phyloP scores from a whole-genome alignment of 192 early-diverging fungal genomes.

The Entomortierella chlamydospora region DNA sequence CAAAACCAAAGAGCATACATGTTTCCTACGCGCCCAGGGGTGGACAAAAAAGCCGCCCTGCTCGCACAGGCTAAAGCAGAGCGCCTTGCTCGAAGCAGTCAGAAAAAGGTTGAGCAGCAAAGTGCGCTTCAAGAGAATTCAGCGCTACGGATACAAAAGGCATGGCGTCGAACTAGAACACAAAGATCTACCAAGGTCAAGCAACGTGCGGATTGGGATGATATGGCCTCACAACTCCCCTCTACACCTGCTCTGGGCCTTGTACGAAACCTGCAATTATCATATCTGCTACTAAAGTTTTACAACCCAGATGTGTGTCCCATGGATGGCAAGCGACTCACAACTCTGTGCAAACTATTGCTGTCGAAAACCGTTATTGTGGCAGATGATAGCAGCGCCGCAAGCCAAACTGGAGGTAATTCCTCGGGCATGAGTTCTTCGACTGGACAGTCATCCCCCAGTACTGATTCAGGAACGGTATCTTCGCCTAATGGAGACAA shows the following conservation, averaged over 20 bases:
- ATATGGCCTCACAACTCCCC: not conserved
- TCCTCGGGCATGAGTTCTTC: not conserved
- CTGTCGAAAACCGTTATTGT: constrained; percentile 30
- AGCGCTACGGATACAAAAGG: constrained; percentile 23
- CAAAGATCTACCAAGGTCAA: not conserved
- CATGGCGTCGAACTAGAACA: not conserved
- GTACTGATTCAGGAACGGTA: not conserved
- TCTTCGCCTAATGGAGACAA: not conserved
- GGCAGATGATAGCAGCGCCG: not conserved
- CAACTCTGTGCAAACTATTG: constrained; percentile 37
- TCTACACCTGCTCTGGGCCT: constrained; percentile 33
- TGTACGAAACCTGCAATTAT: constrained; percentile 34
- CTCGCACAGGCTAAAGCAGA: constrained; percentile 49
- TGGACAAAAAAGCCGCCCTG: constrained; percentile 43
- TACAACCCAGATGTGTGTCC: constrained; percentile 6
- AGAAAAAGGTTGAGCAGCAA: constrained; percentile 29
- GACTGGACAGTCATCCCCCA: not conserved
- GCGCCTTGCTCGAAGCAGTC: constrained; percentile 30
- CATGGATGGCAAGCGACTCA: constrained; percentile 18
- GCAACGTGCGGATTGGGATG: constrained; percentile 40
- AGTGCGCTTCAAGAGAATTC: constrained; percentile 16
- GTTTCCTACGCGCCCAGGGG: constrained; percentile 35
- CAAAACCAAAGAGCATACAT: constrained; percentile 2
- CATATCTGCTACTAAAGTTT: constrained; percentile 22
- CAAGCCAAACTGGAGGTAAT: not conserved